Evolutionary conservation across 139 green algal species (phyloP), one percentile per base, ranked within the genome.

Genomic region (Coelastrella sp.): DNA sequence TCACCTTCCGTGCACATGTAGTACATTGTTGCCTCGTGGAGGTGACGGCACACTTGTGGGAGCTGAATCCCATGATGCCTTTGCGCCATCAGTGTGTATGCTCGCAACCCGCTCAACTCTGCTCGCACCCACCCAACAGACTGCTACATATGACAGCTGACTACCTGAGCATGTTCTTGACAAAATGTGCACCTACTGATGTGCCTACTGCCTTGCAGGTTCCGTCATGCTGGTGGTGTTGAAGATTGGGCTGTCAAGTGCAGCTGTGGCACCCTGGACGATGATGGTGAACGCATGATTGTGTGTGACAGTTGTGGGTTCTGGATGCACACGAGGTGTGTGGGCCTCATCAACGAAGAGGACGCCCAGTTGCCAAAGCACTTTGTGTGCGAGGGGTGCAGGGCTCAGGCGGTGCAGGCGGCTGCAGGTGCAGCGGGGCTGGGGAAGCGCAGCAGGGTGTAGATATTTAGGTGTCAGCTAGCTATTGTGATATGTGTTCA

Each of bases 201-300:
- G 2, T 2, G 59, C 0, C 4, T 83, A 3, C n/a, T 54, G 56
- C 66, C 57, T 0, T 10, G 17, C 73, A 90, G 87, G 65, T 89
- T 92, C 90, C 76, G 92, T n/a, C 93, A 96, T 92, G 94, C 95
- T 80, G 96, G 96, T 14, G 97, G 97, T 5, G 82, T 93, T 64
- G 98, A 99, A 85, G 95, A 98, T 85, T 99, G 98, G 98, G 89
- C 93, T 60, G 98, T 99, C 66, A 64, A 85, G 54, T 99, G 97
- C 92, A 58, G 58, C 6, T 99, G 97, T 90, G 96, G 97, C 22
- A 95, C 94, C 8, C 71, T 73, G 16, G 98, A 99, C 88, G 98
- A 99, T 88, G 98, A 99, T 91, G 98, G 98, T 22, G 98, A 99
- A 92, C 93, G 96, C 74, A 99, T 99, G 98, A 93, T 99, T n/a